phyloP scores from a whole-genome alignment of 1,139 yeast genomes.

The Blastobotrys indianensis region DNA sequence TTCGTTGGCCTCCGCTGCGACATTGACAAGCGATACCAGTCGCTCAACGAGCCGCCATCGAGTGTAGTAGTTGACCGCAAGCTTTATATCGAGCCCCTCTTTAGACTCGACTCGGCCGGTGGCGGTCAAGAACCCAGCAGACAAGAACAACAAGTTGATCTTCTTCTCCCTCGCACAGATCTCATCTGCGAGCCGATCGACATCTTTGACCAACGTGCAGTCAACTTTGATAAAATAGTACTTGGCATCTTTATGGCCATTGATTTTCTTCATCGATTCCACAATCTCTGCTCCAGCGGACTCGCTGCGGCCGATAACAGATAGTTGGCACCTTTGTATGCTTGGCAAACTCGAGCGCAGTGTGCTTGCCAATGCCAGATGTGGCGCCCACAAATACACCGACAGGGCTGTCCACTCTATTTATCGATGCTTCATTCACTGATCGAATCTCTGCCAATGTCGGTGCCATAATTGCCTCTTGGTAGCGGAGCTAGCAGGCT shows the following conservation, averaged over 20 bases:
- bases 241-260: slow-evolving; percentile 20
- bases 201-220: slow-evolving; percentile 23
- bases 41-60: slow-evolving; percentile 26
- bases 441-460: background rate
- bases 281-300: slow-evolving; percentile 23
- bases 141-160: slow-evolving; percentile 26
- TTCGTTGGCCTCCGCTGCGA: slow-evolving; percentile 24
- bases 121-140: slow-evolving; percentile 23
- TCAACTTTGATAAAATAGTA: slow-evolving; percentile 27
- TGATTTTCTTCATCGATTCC: slow-evolving; percentile 22
- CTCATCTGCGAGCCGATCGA: slow-evolving; percentile 20
- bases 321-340: slow-evolving; percentile 27
- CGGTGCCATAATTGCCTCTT: slow-evolving; percentile 5
- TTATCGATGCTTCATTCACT: slow-evolving; percentile 1
- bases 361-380: slow-evolving; percentile 31
- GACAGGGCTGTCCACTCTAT: slow-evolving; percentile 18
- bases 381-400: slow-evolving; percentile 34
- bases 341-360: slow-evolving; percentile 29
- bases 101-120: slow-evolving; percentile 23
- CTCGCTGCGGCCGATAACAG: slow-evolving; percentile 30
- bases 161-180: slow-evolving; percentile 24
- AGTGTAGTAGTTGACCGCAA: slow-evolving; percentile 28
- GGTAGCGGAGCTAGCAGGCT: too few species aligned
- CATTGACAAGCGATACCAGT: slow-evolving; percentile 25
- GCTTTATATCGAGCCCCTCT: slow-evolving; percentile 29